Percentiles rank a stretch among this genome's conserved stretches.
Evolutionary conservation across 2,329 filamentous ascomycete species (phyloP).

Genomic region (Diaporthe amygdali): DNA sequence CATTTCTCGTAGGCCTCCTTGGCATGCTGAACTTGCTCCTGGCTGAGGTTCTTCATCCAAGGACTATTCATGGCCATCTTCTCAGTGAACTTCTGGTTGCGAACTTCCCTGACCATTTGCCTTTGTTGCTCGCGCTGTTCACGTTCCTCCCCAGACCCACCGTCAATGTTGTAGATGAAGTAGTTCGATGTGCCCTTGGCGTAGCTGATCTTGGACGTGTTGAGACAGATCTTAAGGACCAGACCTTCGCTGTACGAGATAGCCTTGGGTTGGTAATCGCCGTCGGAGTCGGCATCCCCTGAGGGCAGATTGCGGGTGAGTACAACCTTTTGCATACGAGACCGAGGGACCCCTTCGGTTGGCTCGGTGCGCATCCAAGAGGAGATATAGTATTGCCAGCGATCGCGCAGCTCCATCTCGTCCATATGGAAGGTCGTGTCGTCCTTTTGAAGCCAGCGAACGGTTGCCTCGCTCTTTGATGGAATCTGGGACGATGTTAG

Average conservation of each 20-base stretch:
- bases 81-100: constrained; percentile 65
- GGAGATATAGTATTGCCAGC: constrained; percentile 96
- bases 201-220: constrained; percentile 81
- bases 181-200: constrained; percentile 73
- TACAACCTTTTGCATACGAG: constrained; percentile 70
- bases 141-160: constrained; percentile 71
- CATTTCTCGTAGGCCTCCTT: constrained; percentile 69
- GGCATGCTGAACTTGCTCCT: constrained; percentile 75
- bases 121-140: constrained; percentile 56
- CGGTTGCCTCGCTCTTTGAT: constrained; percentile 68
- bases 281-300: constrained; percentile 66
- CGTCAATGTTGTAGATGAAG: constrained; percentile 72
- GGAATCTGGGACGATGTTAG: constrained; percentile 60
- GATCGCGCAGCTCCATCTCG: constrained; percentile 80
- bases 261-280: constrained; percentile 65
- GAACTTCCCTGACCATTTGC: constrained; percentile 39
- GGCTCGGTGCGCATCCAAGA: constrained; percentile 88
- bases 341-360: constrained; percentile 77
- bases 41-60: constrained; percentile 80
- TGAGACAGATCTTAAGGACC: constrained; percentile 75
- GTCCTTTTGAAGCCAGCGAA: constrained; percentile 73
- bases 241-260: constrained; percentile 71
- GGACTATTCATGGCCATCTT: constrained; percentile 83
- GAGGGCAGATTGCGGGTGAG: constrained; percentile 73
- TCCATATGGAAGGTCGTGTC: constrained; percentile 85